Evolutionary conservation across 2,329 filamentous ascomycete genomes (phyloP).

Genomic region (Aspergillus amoenus): DNA sequence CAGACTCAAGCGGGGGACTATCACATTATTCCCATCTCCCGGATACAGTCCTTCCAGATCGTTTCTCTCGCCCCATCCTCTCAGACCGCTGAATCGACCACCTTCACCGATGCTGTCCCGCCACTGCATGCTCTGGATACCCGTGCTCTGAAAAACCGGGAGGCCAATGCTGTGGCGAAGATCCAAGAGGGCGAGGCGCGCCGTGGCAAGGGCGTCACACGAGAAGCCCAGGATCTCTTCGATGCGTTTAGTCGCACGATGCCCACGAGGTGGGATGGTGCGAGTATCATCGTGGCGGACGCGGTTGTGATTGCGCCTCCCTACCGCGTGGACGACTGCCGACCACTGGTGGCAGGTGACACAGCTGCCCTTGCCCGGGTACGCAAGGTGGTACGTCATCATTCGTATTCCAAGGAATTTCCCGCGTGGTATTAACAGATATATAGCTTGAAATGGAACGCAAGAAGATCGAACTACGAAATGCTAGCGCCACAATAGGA

Average conservation of each 20-base stretch:
- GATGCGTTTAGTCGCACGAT: slow-evolving; percentile 62
- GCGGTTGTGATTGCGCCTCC: slow-evolving; percentile 59
- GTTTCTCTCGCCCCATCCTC: slow-evolving; percentile 42
- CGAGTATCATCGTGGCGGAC: slow-evolving; percentile 61
- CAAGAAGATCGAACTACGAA: slow-evolving; percentile 47
- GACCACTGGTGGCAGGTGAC: slow-evolving; percentile 39
- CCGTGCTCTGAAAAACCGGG: slow-evolving; percentile 54
- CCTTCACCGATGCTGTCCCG: slow-evolving; percentile 50
- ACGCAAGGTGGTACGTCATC: slow-evolving; percentile 48
- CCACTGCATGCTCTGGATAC: slow-evolving; percentile 51
- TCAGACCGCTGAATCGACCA: slow-evolving; percentile 32
- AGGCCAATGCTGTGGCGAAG: slow-evolving; percentile 56
- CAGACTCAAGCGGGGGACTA: slow-evolving; percentile 53
- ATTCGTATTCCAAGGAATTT: background rate
- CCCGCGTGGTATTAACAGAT: background rate
- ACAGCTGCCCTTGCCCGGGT: slow-evolving; percentile 45
- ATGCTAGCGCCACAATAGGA: slow-evolving; percentile 40
- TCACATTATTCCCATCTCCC: slow-evolving; percentile 60
- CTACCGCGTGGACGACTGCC: slow-evolving; percentile 58
- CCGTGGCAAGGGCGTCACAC: slow-evolving; percentile 60
- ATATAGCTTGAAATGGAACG: slow-evolving; percentile 48
- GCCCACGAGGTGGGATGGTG: slow-evolving; percentile 60
- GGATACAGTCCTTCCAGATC: slow-evolving; percentile 59
- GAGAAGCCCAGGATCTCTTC: slow-evolving; percentile 63
- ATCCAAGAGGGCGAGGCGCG: slow-evolving; percentile 59